A percentile compares a stretch with the other conserved stretches of the same genome.
phyloP scores from a whole-genome alignment of 1,284 basidiomycete genomes.

The Vanrija sp. region DNA sequence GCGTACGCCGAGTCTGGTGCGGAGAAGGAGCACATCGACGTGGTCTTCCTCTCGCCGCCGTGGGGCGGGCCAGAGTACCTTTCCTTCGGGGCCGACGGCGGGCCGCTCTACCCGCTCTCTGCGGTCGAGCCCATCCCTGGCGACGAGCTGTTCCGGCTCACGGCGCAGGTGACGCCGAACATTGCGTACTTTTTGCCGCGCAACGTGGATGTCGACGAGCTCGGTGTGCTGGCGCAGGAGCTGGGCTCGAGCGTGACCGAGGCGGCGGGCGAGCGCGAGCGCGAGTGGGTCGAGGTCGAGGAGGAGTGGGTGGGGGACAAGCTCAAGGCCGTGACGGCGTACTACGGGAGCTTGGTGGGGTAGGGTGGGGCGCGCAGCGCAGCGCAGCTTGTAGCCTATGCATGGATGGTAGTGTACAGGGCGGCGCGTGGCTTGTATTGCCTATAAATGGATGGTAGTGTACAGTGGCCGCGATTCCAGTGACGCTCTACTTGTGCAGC shows the following conservation, averaged over 20 bases:
- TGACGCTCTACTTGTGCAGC: no score
- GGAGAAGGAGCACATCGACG: conserved; percentile 60
- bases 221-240: conserved; percentile 56
- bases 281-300: conserved; percentile 50
- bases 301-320: conserved; percentile 55
- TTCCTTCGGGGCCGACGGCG: conserved; percentile 14
- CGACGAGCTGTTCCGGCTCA: conserved; percentile 68
- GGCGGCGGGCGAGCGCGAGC: conserved; percentile 9
- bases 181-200: conserved; percentile 87
- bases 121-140: conserved; percentile 77
- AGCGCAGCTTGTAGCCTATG: no score
- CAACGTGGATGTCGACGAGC: conserved; percentile 70
- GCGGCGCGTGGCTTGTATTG: no score
- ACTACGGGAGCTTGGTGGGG: conserved; percentile 51
- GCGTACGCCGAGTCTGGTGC: conserved; percentile 52
- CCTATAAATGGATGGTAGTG: no score
- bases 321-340: conserved; percentile 54
- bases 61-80: conserved; percentile 59
- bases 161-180: conserved; percentile 64
- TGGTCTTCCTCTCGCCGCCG: conserved; percentile 86
- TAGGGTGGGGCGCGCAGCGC: background rate
- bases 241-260: conserved; percentile 7
- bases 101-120: conserved; percentile 63
- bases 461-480: no score
- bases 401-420: no score